These are phyloP conservation scores for Ceratocystis eucalypticola DNA, from an alignment of 2,329 filamentous ascomycete species.

Conservation along the genomic window DNA sequence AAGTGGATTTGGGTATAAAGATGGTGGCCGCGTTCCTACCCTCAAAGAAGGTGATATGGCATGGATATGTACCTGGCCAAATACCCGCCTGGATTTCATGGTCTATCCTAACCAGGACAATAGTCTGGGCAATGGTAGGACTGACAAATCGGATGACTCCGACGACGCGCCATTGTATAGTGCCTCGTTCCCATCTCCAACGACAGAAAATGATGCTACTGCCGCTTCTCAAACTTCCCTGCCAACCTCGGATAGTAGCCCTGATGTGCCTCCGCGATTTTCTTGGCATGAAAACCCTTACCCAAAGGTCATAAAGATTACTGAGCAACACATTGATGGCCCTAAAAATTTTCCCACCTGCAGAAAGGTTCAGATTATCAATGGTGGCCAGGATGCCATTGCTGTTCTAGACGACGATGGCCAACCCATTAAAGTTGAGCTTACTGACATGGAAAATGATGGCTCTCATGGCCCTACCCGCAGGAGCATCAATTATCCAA, in stretches of 20 bases:
- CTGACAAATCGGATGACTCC: neutral
- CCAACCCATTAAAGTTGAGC: conserved; percentile 31
- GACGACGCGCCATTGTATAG: conserved; percentile 5
- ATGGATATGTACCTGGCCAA: conserved; percentile 47
- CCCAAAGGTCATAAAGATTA: conserved; percentile 40
- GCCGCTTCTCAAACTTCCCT: neutral
- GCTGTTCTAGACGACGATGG: conserved; percentile 29
- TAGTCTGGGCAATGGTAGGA: conserved; percentile 24
- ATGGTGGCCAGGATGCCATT: conserved; percentile 28
- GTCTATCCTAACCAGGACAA: conserved; percentile 43
- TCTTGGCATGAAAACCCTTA: conserved; percentile 26
- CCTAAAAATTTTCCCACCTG: conserved; percentile 27
- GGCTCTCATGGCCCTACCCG: neutral
- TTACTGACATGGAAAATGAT: conserved; percentile 29
- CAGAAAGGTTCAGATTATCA: conserved; percentile 35
- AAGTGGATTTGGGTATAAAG: conserved; percentile 23
- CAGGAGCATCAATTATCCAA: neutral
- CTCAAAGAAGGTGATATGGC: conserved; percentile 36
- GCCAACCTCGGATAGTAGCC: neutral
- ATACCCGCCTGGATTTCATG: conserved; percentile 42
- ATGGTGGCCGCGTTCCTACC: conserved; percentile 27
- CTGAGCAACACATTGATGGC: conserved; percentile 36
- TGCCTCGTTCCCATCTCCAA: conserved; percentile 17
- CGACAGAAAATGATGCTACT: neutral
- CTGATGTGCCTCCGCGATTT: neutral